Percentiles rank a stretch among this genome's conserved stretches.
These are phyloP conservation scores for rapeseed (Brassica napus) DNA, from an alignment of 345 rosid genomes.

Conservation along the genomic window Da-Ae NC_063436.1:10221001-10221500, in stretches of 20 bases:
- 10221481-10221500: constrained; percentile 42
- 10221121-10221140: constrained; percentile 35
- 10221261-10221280: constrained; percentile 60
- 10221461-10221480: constrained; percentile 42
- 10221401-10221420: constrained; percentile 32
- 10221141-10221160: not conserved
- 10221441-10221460: constrained; percentile 26
- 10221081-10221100: constrained; percentile 37
- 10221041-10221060: constrained; percentile 19
- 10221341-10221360: constrained; percentile 25
- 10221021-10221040: constrained; percentile 35
- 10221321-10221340: constrained; percentile 48
- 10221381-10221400: constrained; percentile 38
- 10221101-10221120: constrained; percentile 35
- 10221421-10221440: constrained; percentile 33
- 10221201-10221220: constrained; percentile 30
- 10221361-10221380: constrained; percentile 27
- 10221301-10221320: constrained; percentile 44
- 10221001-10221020: constrained; percentile 30
- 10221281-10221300: constrained; percentile 64
- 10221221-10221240: constrained; percentile 49
- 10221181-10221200: constrained; percentile 50
- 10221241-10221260: constrained; percentile 62
- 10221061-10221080: constrained; percentile 46
- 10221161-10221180: constrained; percentile 26